Evolutionary conservation across 108 stramenopile species (phyloP).

Genomic region (Mayamaea pseudoterrestris): DNA sequence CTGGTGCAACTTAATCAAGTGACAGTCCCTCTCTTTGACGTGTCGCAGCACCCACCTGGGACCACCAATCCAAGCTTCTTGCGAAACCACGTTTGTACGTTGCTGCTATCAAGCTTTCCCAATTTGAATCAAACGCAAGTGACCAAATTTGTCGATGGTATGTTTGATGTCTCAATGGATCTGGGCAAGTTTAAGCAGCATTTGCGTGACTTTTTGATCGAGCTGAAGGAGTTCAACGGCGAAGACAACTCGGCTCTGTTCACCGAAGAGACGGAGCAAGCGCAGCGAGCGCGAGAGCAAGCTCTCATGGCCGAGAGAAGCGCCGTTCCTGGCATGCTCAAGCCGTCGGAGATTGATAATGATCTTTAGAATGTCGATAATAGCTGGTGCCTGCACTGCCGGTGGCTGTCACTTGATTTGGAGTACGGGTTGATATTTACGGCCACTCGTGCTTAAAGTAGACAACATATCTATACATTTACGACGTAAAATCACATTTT

Average conservation of each 20-base stretch:
- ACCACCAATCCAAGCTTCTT: constrained; percentile 84
- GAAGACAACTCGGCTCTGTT: constrained; percentile 95
- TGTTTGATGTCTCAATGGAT: constrained; percentile 95
- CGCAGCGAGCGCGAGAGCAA: constrained; percentile 46
- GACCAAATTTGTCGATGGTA: constrained; percentile 88
- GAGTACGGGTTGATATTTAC: no score
- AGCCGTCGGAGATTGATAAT: constrained; percentile 92
- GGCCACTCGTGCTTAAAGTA: no score
- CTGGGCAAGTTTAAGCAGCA: constrained; percentile 94
- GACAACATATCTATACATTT: no score
- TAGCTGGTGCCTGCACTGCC: no score
- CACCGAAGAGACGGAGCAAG: constrained; percentile 80
- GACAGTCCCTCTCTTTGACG: constrained; percentile 88
- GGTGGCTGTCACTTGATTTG: no score
- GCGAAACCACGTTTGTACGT: constrained; percentile 80
- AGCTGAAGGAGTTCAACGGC: constrained; percentile 93
- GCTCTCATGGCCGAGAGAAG: constrained; percentile 62
- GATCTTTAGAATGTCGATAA: constrained; percentile 38
- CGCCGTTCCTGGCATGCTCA: constrained; percentile 95
- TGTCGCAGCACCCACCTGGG: constrained; percentile 53
- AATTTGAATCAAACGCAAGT: constrained; percentile 89
- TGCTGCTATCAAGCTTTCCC: constrained; percentile 88
- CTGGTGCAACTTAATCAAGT: constrained; percentile 91
- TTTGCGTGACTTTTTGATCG: constrained; percentile 96
- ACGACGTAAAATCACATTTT: no score